Conservation (phyloP, 1,284 basidiomycete genomes). For the Heliocybe sulcata region DNA sequence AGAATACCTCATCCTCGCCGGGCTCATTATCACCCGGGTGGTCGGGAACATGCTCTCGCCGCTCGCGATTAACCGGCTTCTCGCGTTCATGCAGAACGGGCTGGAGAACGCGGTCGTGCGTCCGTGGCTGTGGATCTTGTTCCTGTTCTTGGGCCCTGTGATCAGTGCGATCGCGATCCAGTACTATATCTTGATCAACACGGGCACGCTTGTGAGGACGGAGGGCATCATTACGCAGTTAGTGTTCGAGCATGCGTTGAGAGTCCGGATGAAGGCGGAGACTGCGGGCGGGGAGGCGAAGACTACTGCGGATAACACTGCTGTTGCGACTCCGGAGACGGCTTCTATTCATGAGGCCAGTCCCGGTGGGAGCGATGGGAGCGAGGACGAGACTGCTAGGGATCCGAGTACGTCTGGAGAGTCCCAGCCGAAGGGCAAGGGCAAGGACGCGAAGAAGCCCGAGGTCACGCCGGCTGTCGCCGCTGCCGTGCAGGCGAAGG, state of each 20-base stretch:
- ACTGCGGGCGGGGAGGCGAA: slow-evolving; percentile 8
- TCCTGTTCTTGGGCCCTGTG: slow-evolving; percentile 54
- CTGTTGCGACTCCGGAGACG: slow-evolving; percentile 4
- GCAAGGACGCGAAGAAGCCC: slow-evolving; percentile 9
- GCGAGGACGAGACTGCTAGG: not conserved
- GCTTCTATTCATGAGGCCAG: slow-evolving; percentile 3
- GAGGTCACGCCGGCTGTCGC: not conserved
- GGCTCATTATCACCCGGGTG: slow-evolving; percentile 15
- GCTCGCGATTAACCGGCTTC: slow-evolving; percentile 36
- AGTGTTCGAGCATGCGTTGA: slow-evolving; percentile 49
- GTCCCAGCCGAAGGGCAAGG: slow-evolving; percentile 6
- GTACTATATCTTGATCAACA: slow-evolving; percentile 39
- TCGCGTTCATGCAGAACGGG: slow-evolving; percentile 34
- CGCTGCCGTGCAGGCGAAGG: slow-evolving; percentile 13
- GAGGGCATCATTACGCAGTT: slow-evolving; percentile 50
- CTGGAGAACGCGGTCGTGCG: slow-evolving; percentile 29
- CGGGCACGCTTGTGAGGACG: slow-evolving; percentile 28
- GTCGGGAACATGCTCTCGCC: slow-evolving; percentile 28
- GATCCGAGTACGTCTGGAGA: not conserved
- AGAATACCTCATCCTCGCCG: slow-evolving; percentile 16
- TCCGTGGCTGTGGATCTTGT: slow-evolving; percentile 57
- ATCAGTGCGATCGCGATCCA: slow-evolving; percentile 31
- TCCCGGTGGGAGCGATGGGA: not conserved
- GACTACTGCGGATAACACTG: slow-evolving; percentile 12
- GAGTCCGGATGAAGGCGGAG: slow-evolving; percentile 39